Evolutionary conservation across 176 grass and related monocot genomes (phyloP), one percentile per base, ranked within the genome.

Genomic region (Phyllostachys edulis): DNA sequence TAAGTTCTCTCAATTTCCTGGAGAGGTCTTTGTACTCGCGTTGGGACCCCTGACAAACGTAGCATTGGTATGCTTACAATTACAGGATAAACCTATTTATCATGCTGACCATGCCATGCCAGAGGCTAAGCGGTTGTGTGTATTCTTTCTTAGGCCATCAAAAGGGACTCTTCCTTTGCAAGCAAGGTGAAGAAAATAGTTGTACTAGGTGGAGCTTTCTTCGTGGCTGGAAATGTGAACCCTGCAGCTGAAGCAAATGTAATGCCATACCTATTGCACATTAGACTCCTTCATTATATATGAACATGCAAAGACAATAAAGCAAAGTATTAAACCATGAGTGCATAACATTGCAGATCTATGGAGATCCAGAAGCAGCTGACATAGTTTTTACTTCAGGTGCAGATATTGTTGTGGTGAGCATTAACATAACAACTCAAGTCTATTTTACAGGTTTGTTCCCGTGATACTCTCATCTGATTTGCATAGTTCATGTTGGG

Each of bases 181-280:
- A 92, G 83, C 42, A 95, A 94, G 67, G 91, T 98, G 72, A 98
- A 90, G 84, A 93, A 87, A 90, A 89, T 98, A 64, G 93, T 98
- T 69, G 87, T 98, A 72, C 66, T 98, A 54, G 96, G 96, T 78
- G 96, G 96, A 42, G 85, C 93, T 87, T 95, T 98, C 84, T 92
- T 94, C 9, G 55, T 59, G 0, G 70, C 91, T 80, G 96, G 93
- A 71, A 98, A 95, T n/a, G n/a, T 90, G 87, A 98, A 92, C 74
- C 96, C 96, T 67, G 96, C 96, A 69, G 92, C 96, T 59, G 93
- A 98, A 95, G 96, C 96, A 78, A 95, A 95, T 98, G 96, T 98
- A 91, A 45, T 45, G 42, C 11, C 42, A 45, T 45, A 45, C 42
- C 0, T 45, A 11, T 45, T 45, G 42, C 9, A 11, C 5, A 45